These are phyloP conservation scores for Aspergillus tubingensis DNA, from an alignment of 2,329 filamentous ascomycete genomes.

Conservation along the genomic window DNA sequence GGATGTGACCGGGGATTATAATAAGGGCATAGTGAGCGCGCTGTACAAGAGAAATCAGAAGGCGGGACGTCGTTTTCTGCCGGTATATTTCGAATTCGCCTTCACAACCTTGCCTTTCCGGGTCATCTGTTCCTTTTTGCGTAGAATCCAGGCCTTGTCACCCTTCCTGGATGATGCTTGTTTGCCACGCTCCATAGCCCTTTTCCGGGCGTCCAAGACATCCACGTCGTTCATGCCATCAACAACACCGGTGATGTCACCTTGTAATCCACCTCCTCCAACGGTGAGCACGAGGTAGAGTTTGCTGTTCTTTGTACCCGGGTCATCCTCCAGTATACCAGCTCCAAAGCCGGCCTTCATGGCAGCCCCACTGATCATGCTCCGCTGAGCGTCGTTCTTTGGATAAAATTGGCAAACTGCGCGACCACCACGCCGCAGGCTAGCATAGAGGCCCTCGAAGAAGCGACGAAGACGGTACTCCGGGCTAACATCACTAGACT, in stretches of 20 bases:
- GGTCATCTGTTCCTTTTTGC: conserved; percentile 88
- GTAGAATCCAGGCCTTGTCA: conserved; percentile 53
- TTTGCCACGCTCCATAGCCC: conserved; percentile 45
- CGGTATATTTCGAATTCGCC: conserved; percentile 87
- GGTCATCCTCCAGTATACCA: conserved; percentile 91
- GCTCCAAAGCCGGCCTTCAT: conserved; percentile 94
- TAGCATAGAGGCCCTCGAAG: conserved; percentile 89
- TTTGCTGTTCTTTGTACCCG: conserved; percentile 94
- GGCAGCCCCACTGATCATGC: conserved; percentile 88
- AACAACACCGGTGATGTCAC: conserved; percentile 88
- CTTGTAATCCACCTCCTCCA: conserved; percentile 65
- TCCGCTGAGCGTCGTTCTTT: conserved; percentile 87
- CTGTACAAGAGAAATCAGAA: conserved; percentile 56
- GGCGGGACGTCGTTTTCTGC: conserved; percentile 75
- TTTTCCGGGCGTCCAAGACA: conserved; percentile 69
- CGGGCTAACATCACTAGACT: conserved; percentile 80
- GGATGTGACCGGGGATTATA: background rate
- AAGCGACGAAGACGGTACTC: conserved; percentile 78
- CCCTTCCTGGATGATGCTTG: conserved; percentile 48
- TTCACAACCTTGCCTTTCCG: conserved; percentile 94
- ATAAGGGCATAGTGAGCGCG: background rate
- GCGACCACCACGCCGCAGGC: conserved; percentile 76
- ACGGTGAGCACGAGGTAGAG: conserved; percentile 94
- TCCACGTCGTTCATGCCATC: conserved; percentile 86
- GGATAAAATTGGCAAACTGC: conserved; percentile 98